phyloP scores from a whole-genome alignment of 2,329 filamentous ascomycete genomes.

The Aspergillus tanneri region DNA sequence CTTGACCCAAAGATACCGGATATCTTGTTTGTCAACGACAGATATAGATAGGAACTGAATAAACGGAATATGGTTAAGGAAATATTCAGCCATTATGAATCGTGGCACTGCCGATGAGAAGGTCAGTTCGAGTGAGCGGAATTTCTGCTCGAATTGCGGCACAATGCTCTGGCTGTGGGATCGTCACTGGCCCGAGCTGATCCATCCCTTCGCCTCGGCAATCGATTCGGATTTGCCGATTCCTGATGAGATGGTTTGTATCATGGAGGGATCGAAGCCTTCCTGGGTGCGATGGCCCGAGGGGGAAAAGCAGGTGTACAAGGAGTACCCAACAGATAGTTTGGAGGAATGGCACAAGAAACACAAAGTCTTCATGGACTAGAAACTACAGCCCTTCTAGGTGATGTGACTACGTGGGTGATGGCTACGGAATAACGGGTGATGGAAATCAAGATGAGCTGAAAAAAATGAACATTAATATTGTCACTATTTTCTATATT shows the following conservation, averaged over 20 bases:
- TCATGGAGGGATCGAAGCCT: constrained; percentile 46
- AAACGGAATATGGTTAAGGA: no score
- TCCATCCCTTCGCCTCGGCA: constrained; percentile 52
- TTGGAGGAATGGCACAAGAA: constrained; percentile 51
- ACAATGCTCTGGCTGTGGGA: constrained; percentile 52
- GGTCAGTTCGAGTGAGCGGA: constrained; percentile 45
- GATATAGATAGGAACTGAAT: no score
- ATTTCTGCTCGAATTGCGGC: constrained; percentile 50
- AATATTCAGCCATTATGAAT: constrained; percentile 47
- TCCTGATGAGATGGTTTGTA: constrained; percentile 50
- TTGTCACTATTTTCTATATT: neutral
- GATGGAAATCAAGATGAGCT: no score
- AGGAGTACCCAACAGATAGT: constrained; percentile 40
- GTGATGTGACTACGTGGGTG: neutral
- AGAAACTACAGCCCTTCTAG: neutral
- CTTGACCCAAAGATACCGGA: neutral
- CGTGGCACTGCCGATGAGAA: constrained; percentile 42
- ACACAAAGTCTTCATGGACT: constrained; percentile 38
- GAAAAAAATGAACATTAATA: constrained; percentile 10
- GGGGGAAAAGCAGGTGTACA: constrained; percentile 46
- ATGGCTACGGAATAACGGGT: constrained; percentile 3
- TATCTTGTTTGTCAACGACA: no score
- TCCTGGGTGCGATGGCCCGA: constrained; percentile 50
- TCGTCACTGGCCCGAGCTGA: constrained; percentile 48
- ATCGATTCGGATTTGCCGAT: constrained; percentile 49